Conservation (phyloP, 2,329 filamentous ascomycete genomes). For the Phaeomoniella chlamydospora region DNA sequence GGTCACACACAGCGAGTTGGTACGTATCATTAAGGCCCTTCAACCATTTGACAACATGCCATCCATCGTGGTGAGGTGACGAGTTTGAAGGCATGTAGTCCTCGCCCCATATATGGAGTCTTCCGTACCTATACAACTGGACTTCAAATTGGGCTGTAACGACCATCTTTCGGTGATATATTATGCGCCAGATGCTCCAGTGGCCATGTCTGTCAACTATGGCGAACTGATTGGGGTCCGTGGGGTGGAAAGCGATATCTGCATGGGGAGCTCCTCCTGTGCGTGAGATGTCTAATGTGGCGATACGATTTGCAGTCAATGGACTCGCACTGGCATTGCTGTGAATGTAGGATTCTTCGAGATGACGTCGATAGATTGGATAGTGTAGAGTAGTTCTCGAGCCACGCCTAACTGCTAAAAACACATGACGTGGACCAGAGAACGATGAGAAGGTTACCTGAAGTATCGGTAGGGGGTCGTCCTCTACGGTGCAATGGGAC, state of each 20-base stretch:
- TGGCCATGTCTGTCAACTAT: slow-evolving; percentile 37
- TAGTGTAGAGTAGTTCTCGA: background rate
- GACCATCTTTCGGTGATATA: slow-evolving; percentile 15
- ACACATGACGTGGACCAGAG: background rate
- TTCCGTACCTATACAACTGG: slow-evolving; percentile 4
- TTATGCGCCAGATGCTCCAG: slow-evolving; percentile 38
- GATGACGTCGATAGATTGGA: background rate
- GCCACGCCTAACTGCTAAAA: background rate
- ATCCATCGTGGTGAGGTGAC: slow-evolving; percentile 22
- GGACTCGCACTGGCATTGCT: too few species aligned
- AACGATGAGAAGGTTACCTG: background rate
- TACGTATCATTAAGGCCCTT: slow-evolving; percentile 14
- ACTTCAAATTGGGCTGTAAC: slow-evolving; percentile 16
- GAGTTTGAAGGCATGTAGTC: slow-evolving; percentile 6
- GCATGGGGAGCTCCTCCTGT: slow-evolving; percentile 34
- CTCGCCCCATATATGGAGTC: slow-evolving; percentile 7
- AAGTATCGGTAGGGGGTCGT: background rate
- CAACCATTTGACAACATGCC: slow-evolving; percentile 27
- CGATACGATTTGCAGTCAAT: slow-evolving; percentile 31
- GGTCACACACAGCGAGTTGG: slow-evolving; percentile 36
- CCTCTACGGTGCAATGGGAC: background rate
- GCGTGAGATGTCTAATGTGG: slow-evolving; percentile 24
- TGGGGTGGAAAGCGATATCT: slow-evolving; percentile 45
- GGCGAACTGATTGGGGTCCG: slow-evolving; percentile 40
- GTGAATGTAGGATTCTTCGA: too few species aligned